A percentile compares a stretch with the other conserved stretches of the same genome.
These are phyloP conservation scores for Thielaviopsis punctulata DNA, from an alignment of 2,329 filamentous ascomycete genomes.

Conservation along the genomic window DNA sequence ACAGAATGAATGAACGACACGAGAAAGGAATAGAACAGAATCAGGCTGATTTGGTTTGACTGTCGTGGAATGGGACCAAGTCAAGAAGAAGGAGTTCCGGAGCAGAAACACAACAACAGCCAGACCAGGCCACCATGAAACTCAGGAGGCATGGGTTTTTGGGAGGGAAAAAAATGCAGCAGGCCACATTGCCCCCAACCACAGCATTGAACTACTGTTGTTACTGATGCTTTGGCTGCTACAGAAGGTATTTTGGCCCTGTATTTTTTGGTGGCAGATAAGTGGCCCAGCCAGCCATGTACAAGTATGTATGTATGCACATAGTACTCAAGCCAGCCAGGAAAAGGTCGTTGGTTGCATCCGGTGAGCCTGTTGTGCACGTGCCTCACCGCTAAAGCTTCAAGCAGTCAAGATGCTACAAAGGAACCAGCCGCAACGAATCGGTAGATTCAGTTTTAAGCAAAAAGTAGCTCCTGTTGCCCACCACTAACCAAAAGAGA, in stretches of 20 bases:
- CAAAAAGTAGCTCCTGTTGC: no score
- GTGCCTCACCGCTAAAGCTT: conserved; percentile 9
- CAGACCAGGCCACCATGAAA: conserved; percentile 2
- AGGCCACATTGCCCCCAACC: not conserved
- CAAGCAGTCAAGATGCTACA: not conserved
- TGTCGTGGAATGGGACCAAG: not conserved
- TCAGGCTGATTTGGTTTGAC: no score
- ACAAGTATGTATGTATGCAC: no score
- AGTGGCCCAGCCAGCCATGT: not conserved
- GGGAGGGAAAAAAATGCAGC: not conserved
- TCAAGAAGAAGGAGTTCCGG: not conserved
- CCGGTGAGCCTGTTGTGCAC: conserved; percentile 8
- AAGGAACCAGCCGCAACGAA: not conserved
- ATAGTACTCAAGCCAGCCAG: not conserved
- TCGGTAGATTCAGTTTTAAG: no score
- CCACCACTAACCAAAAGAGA: no score
- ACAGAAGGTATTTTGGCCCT: not conserved
- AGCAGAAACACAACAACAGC: not conserved
- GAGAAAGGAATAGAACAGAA: no score
- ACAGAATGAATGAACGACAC: no score
- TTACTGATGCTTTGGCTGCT: not conserved
- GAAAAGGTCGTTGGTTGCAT: conserved; percentile 7
- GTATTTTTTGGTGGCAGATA: not conserved
- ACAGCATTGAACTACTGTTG: not conserved
- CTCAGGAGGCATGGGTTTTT: conserved; percentile 9